Conservation (phyloP, 352 stramenopile genomes). For the Globisporangium cystogenes region DNA sequence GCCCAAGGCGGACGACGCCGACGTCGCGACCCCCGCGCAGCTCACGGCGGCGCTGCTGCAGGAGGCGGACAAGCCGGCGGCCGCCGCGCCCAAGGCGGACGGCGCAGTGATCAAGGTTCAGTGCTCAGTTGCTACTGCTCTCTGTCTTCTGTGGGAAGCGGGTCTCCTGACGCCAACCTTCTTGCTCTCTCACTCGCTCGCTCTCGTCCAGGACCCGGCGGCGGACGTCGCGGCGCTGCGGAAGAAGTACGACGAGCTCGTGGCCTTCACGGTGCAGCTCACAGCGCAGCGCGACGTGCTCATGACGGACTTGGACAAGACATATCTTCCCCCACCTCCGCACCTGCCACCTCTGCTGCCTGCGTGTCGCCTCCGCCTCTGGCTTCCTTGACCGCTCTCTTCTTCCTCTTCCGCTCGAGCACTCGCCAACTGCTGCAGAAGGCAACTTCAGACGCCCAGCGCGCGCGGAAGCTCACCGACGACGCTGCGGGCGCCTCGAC, state of each 20-base stretch:
- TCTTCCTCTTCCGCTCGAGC: not conserved
- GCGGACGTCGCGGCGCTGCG: slow-evolving; percentile 59
- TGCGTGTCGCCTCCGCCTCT: not conserved
- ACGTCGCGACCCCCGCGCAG: slow-evolving; percentile 41
- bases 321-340: slow-evolving; percentile 25
- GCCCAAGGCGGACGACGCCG: slow-evolving; percentile 11
- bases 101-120: slow-evolving; percentile 11
- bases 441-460: slow-evolving; percentile 52
- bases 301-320: slow-evolving; percentile 80
- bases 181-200: no score
- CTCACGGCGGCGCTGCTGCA: slow-evolving; percentile 60
- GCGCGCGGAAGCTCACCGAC: slow-evolving; percentile 54
- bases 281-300: slow-evolving; percentile 81
- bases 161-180: no score
- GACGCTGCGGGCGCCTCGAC: slow-evolving; percentile 34
- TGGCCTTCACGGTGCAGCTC: slow-evolving; percentile 85
- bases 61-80: slow-evolving; percentile 16
- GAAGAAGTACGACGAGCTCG: slow-evolving; percentile 90
- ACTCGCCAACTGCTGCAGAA: slow-evolving; percentile 75
- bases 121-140: not conserved
- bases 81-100: slow-evolving; percentile 4
- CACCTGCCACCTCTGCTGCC: not conserved
- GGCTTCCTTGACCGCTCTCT: slow-evolving; percentile 14
- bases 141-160: no score
- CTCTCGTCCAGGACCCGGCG: slow-evolving; percentile 32